Percentiles rank a stretch among this genome's conserved stretches.
Evolutionary conservation across 768 basidiomycete genomes (phyloP).

Genomic region (Boletellus ananiceps): DNA sequence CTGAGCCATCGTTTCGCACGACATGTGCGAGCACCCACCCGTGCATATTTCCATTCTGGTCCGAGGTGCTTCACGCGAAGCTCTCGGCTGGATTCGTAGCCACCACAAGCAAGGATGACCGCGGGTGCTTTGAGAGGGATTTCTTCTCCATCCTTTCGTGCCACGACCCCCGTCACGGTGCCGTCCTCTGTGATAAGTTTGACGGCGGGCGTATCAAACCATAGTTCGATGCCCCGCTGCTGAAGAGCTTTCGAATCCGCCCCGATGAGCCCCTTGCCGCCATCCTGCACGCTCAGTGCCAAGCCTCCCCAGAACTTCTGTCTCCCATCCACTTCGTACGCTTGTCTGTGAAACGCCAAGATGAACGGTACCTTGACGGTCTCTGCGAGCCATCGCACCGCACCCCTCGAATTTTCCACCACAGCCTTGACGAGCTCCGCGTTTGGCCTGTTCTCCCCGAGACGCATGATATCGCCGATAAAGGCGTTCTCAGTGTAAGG

Average conservation of each 20-base stretch:
- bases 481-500: slow-evolving; percentile 56
- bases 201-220: slow-evolving; percentile 51
- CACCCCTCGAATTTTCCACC: slow-evolving; percentile 52
- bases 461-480: slow-evolving; percentile 54
- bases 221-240: slow-evolving; percentile 48
- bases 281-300: slow-evolving; percentile 55
- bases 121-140: slow-evolving; percentile 38
- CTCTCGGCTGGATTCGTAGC: slow-evolving; percentile 55
- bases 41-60: slow-evolving; percentile 53
- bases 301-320: slow-evolving; percentile 72
- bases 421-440: slow-evolving; percentile 45
- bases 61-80: slow-evolving; percentile 54
- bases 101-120: slow-evolving; percentile 62
- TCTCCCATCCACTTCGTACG: slow-evolving; percentile 57
- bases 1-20: background rate
- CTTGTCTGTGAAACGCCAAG: slow-evolving; percentile 61
- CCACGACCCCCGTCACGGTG: slow-evolving; percentile 44
- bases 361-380: slow-evolving; percentile 49
- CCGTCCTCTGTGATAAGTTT: slow-evolving; percentile 32
- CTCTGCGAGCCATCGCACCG: slow-evolving; percentile 53
- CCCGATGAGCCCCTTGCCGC: slow-evolving; percentile 63
- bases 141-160: slow-evolving; percentile 35
- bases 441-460: slow-evolving; percentile 49
- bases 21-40: slow-evolving; percentile 31
- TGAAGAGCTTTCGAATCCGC: slow-evolving; percentile 49